These are phyloP conservation scores for Phytopythium montanum DNA, from an alignment of 352 stramenopile species.

Conservation along the genomic window DNA sequence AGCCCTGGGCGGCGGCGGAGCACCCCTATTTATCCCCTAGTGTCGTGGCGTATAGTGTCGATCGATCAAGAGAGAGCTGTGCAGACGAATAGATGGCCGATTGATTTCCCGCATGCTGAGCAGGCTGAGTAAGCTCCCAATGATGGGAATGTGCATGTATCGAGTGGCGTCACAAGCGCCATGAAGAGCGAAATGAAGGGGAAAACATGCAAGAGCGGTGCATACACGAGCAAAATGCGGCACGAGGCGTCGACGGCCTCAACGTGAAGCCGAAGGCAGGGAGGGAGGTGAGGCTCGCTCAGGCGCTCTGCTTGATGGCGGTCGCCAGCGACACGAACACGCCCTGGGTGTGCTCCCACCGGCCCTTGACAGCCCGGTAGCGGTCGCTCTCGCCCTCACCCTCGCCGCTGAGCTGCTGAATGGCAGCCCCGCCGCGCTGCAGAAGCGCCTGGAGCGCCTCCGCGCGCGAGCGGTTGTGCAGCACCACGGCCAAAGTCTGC, in stretches of 20 bases:
- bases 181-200: background rate
- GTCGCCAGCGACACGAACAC: slow-evolving; percentile 75
- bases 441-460: slow-evolving; percentile 74
- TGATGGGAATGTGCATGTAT: background rate
- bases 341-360: slow-evolving; percentile 63
- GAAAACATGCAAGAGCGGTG: background rate
- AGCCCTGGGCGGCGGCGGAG: background rate
- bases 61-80: background rate
- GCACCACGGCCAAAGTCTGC: slow-evolving; percentile 52
- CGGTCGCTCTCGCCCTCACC: slow-evolving; percentile 20
- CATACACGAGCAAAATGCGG: background rate
- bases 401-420: slow-evolving; percentile 34
- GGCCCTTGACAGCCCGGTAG: slow-evolving; percentile 33
- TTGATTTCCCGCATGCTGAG: background rate
- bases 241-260: background rate
- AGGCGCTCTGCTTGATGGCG: slow-evolving; percentile 69
- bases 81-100: background rate
- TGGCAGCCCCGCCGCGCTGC: slow-evolving; percentile 53
- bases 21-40: slow-evolving; percentile 3
- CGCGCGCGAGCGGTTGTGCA: slow-evolving; percentile 71
- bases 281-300: slow-evolving; percentile 3
- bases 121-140: background rate
- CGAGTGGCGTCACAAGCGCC: background rate
- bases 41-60: slow-evolving; percentile 2
- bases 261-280: background rate